Conservation (phyloP, 495 filamentous ascomycete species). For the Clavariopsis aquatica region DNA sequence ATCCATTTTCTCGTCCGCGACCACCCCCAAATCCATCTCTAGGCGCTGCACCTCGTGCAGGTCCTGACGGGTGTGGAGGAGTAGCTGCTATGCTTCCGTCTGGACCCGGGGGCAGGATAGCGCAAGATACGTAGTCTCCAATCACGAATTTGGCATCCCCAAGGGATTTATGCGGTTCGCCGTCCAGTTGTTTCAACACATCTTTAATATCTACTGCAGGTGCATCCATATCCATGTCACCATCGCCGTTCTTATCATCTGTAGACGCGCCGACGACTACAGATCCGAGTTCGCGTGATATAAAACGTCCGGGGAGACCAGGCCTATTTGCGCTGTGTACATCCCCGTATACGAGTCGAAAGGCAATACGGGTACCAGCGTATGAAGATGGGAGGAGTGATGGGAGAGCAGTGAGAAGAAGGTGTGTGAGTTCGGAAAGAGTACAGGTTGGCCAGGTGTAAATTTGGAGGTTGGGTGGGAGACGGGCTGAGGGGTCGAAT, state of each 20-base stretch:
- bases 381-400: conserved; percentile 69
- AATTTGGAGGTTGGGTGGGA: conserved; percentile 73
- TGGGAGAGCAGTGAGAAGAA: conserved; percentile 68
- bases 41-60: conserved; percentile 10
- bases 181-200: conserved; percentile 45
- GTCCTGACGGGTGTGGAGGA: conserved; percentile 45
- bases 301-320: conserved; percentile 52
- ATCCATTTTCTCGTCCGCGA: conserved; percentile 23
- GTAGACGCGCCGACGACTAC: conserved; percentile 68
- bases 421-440: conserved; percentile 76
- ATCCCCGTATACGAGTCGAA: conserved; percentile 85
- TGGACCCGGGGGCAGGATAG: conserved; percentile 70
- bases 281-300: conserved; percentile 75
- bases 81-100: conserved; percentile 72
- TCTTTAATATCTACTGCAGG: conserved; percentile 13
- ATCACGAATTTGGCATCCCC: conserved; percentile 76
- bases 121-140: conserved; percentile 83
- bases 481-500: conserved; percentile 55
- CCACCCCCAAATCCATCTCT: conserved; percentile 38
- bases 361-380: conserved; percentile 79
- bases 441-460: conserved; percentile 89
- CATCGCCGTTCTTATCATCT: conserved; percentile 32
- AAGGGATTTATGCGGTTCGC: conserved; percentile 70
- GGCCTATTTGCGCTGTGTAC: conserved; percentile 54
- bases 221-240: conserved; percentile 19